Evolutionary conservation across 495 filamentous ascomycete species (phyloP), one percentile per base, ranked within the genome.

Genomic region (Xylaria longipes): DNA sequence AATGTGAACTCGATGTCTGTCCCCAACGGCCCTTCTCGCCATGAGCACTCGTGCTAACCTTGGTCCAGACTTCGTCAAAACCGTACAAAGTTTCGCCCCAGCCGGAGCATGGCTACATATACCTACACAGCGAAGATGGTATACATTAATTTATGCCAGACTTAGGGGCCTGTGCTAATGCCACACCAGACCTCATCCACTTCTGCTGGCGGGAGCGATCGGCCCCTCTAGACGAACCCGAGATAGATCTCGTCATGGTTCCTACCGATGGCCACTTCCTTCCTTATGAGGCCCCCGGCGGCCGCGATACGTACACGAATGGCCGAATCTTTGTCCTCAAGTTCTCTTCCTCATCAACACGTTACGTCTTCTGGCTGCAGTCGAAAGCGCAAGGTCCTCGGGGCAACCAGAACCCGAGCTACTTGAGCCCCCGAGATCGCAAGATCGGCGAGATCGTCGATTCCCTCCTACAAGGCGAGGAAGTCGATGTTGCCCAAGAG

Each of bases 311-410:
- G 39, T 87, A 88, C 71, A 97, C 94, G 14, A 94, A 94, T 75
- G 97, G 94, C 75, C 92, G 97, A 67, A 91, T 99, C 77, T 98
- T 94, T 80, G 90, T 93, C 65, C 88, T 99, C 78, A 98, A 97
- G 81, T 99, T 99, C 83, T 87, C 87, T 37, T 97, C 95, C n/a
- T 95, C 92, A 71, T 96, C 94, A 43, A 89, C 94, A 81, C 90
- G 94, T 65, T 89, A 98, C 79, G 87, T 98, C 37, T 99, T 97
- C 86, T 99, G 95, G 94, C 85, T 99, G 71, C 97, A 99, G 82
- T 93, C 91, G 7, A 94, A 93, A 77, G 85, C 89, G 11, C 94
- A 98, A 82, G 89, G 93, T 62, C 86, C 89, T 50, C 85, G 82
- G 71, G 91, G 92, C n/a, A 52, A 27, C 37, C 37, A 29, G 46